These are phyloP conservation scores for Calonectria hawksworthii DNA, from an alignment of 2,329 filamentous ascomycete species.

Conservation along the genomic window DNA sequence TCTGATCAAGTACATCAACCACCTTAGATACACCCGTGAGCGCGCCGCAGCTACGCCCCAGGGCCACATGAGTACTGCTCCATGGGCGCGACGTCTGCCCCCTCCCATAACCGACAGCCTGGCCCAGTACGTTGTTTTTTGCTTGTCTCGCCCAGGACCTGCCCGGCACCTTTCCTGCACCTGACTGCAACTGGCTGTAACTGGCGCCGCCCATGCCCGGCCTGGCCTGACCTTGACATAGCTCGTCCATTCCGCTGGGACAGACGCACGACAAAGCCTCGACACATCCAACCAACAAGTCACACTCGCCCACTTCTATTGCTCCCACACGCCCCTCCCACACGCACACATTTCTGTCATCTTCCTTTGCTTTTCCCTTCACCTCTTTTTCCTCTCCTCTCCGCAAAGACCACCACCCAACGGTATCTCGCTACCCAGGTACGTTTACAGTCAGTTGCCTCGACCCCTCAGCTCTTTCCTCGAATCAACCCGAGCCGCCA, in stretches of 20 bases:
- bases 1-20: constrained; percentile 1
- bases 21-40: constrained; percentile 18
- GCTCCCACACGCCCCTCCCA: constrained; percentile 22
- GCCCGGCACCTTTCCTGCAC: constrained; percentile 17
- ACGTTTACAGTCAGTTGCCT: background rate
- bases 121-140: constrained; percentile 13
- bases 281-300: constrained; percentile 17
- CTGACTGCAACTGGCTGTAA: constrained; percentile 12
- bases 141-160: constrained; percentile 11
- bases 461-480: background rate
- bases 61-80: constrained; percentile 22
- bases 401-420: background rate
- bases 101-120: constrained; percentile 23
- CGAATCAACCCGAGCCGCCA: constrained; percentile 12
- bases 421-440: constrained; percentile 8
- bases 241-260: constrained; percentile 42
- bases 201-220: constrained; percentile 33
- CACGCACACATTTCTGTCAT: constrained; percentile 11
- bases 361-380: constrained; percentile 2
- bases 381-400: constrained; percentile 10
- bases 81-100: constrained; percentile 14
- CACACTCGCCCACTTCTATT: background rate
- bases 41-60: constrained; percentile 26
- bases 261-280: constrained; percentile 29
- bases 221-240: constrained; percentile 42